These are phyloP conservation scores for Lactuca saligna DNA, from an alignment of 129 eudicot species.

Conservation along the genomic window DNA sequence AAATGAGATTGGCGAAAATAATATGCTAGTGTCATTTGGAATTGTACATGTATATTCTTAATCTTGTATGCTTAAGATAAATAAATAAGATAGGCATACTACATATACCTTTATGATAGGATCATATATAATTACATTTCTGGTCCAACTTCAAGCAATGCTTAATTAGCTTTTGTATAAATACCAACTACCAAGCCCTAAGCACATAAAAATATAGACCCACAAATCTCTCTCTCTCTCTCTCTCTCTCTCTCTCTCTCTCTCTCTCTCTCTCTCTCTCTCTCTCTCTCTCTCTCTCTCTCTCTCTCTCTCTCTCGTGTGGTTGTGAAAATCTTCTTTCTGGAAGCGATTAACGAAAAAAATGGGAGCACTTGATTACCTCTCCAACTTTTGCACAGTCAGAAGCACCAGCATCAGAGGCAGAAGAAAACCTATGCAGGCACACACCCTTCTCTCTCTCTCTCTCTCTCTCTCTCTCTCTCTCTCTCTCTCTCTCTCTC, in stretches of 20 bases:
- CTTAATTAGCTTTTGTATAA: conserved; percentile 33
- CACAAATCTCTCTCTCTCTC: conserved; percentile 21
- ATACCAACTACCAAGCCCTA: conserved; percentile 38
- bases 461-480: not conserved
- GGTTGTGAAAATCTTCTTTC: conserved; percentile 15
- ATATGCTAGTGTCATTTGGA: not conserved
- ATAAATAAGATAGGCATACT: not conserved
- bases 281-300: not conserved
- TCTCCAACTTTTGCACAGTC: conserved; percentile 78
- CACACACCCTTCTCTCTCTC: conserved; percentile 21
- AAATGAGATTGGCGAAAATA: not conserved
- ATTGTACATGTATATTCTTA: conserved; percentile 13
- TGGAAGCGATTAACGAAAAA: conserved; percentile 16
- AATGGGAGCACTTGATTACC: conserved; percentile 96
- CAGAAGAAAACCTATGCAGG: conserved; percentile 87
- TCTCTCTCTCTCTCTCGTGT: too few species aligned
- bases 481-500: conserved; percentile 6
- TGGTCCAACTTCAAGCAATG: conserved; percentile 19
- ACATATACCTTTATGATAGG: conserved; percentile 12
- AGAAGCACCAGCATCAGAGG: conserved; percentile 67
- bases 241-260: conserved; percentile 19
- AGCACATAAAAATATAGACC: conserved; percentile 28
- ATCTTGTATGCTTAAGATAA: conserved; percentile 5
- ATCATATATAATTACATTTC: conserved; percentile 16
- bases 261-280: not conserved